These are phyloP conservation scores for Raphanus raphanistrum DNA, from an alignment of 345 rosid genomes.

Conservation along the genomic window DNA sequence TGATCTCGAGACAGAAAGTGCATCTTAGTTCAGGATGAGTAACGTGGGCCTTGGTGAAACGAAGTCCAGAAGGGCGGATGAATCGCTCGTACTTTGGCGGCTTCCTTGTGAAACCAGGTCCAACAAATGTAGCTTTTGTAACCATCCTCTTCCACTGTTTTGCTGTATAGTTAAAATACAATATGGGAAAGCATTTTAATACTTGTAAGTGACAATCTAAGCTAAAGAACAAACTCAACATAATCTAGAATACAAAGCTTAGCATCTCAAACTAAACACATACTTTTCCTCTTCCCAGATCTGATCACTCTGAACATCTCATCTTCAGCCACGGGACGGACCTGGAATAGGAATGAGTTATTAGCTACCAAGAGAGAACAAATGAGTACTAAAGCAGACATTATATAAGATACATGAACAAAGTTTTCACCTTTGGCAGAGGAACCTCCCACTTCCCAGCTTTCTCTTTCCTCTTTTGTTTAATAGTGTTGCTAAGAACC, in stretches of 20 bases:
- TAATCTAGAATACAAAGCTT: background rate
- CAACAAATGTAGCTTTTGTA: constrained; percentile 85
- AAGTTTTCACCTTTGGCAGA: constrained; percentile 71
- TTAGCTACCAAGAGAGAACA: background rate
- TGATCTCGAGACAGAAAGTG: constrained; percentile 82
- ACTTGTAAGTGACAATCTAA: background rate
- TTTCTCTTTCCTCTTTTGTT: constrained; percentile 94
- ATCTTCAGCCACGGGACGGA: constrained; percentile 97
- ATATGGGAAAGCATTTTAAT: background rate
- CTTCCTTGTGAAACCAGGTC: constrained; percentile 87
- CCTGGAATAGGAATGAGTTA: constrained; percentile 46
- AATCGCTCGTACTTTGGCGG: constrained; percentile 97
- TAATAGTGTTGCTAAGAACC: constrained; percentile 91
- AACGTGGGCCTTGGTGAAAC: constrained; percentile 86
- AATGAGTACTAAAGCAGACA: background rate
- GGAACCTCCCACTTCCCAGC: constrained; percentile 99
- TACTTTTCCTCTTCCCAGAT: constrained; percentile 87
- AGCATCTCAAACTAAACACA: constrained; percentile 28
- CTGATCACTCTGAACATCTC: constrained; percentile 95
- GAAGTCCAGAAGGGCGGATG: constrained; percentile 84
- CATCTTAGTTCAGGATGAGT: constrained; percentile 92
- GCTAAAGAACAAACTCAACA: background rate
- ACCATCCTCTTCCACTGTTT: constrained; percentile 98
- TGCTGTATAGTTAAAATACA: background rate
- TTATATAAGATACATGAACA: background rate